Percentiles rank a stretch among this genome's conserved stretches.
Evolutionary conservation across 495 filamentous ascomycete genomes (phyloP).

Genomic region (Halenospora varia): DNA sequence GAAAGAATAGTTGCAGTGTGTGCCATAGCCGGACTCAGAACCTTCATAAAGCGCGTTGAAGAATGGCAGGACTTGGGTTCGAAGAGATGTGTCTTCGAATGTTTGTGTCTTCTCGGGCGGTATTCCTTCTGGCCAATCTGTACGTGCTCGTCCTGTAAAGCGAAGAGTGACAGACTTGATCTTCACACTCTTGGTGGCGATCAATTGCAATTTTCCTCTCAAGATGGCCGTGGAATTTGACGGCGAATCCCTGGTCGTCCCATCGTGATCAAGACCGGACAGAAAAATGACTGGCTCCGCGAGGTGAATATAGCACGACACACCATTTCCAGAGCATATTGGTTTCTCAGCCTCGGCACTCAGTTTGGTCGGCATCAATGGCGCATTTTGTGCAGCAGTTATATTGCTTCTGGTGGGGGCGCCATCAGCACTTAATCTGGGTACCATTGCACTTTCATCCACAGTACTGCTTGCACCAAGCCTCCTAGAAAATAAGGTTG

Average conservation of each 20-base stretch:
- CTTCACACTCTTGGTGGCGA: conserved; percentile 85
- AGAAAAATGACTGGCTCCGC: conserved; percentile 90
- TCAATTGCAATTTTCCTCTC: conserved; percentile 76
- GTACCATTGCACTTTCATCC: conserved; percentile 10
- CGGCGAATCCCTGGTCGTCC: conserved; percentile 25
- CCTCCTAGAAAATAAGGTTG: conserved; percentile 20
- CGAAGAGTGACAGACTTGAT: conserved; percentile 89
- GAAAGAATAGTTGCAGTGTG: conserved; percentile 44
- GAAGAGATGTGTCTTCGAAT: conserved; percentile 73
- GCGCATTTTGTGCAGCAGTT: conserved; percentile 22
- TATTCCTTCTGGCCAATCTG: conserved; percentile 97
- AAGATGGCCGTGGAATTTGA: conserved; percentile 66
- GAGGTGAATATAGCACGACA: conserved; percentile 67
- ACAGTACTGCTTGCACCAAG: background rate
- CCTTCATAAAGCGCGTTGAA: conserved; percentile 66
- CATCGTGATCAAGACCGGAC: conserved; percentile 78
- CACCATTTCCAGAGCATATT: conserved; percentile 68
- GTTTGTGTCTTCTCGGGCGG: conserved; percentile 83
- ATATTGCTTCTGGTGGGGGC: background rate
- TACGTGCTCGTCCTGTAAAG: conserved; percentile 80
- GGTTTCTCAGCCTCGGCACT: conserved; percentile 52
- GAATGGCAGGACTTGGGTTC: conserved; percentile 75
- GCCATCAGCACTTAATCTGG: conserved; percentile 1
- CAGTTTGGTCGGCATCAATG: conserved; percentile 23
- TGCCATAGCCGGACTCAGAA: conserved; percentile 55